Conservation (phyloP, 2,329 filamentous ascomycete genomes). For the Geosmithia morbida region DNA sequence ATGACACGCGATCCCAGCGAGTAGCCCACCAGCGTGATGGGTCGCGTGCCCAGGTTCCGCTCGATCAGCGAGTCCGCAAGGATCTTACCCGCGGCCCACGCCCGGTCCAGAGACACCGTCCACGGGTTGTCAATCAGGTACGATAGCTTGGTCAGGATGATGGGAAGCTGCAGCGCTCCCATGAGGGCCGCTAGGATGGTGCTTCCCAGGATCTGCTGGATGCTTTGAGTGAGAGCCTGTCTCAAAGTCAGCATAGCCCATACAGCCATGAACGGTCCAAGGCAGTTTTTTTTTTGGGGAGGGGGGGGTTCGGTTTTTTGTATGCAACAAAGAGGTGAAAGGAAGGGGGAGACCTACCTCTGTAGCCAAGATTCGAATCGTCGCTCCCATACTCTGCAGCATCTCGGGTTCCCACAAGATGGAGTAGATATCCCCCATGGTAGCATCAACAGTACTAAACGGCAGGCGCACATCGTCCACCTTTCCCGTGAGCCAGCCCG, state of each 20-base stretch:
- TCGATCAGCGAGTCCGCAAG: constrained; percentile 89
- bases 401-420: constrained; percentile 97
- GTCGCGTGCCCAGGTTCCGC: constrained; percentile 77
- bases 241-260: constrained; percentile 7
- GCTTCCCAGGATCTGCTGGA: constrained; percentile 87
- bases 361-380: constrained; percentile 94
- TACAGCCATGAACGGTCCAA: too few relatives aligned
- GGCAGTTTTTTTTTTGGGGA: too few relatives aligned
- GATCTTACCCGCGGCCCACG: constrained; percentile 77
- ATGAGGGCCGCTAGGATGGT: constrained; percentile 82
- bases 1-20: constrained; percentile 87
- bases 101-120: constrained; percentile 89
- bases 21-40: constrained; percentile 88
- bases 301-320: too few relatives aligned
- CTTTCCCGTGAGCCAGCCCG: constrained; percentile 97
- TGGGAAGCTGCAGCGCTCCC: constrained; percentile 82
- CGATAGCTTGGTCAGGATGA: constrained; percentile 82
- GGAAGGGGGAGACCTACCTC: constrained; percentile 49
- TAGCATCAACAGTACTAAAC: constrained; percentile 88
- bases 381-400: constrained; percentile 94
- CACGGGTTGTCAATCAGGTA: constrained; percentile 98
- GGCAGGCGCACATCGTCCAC: constrained; percentile 91
- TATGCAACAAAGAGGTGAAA: background rate
- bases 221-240: constrained; percentile 82
- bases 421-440: constrained; percentile 98